Evolutionary conservation across 2,329 filamentous ascomycete species (phyloP).

Genomic region (Gliomastix tumulicola): DNA sequence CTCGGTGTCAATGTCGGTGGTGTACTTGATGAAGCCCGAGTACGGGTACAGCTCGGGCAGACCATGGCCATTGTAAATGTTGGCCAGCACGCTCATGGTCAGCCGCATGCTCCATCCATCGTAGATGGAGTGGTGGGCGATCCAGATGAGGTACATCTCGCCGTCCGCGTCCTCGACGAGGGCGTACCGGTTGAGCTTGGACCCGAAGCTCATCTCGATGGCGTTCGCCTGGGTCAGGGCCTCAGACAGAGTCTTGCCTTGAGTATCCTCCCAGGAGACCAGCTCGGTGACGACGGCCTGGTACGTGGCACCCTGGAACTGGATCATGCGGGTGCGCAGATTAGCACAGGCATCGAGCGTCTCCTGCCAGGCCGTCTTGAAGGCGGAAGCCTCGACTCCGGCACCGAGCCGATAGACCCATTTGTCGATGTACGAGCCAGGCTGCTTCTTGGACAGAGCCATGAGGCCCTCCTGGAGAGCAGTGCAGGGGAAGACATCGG

Average conservation of each 20-base stretch:
- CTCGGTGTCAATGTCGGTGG: constrained; percentile 19
- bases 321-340: constrained; percentile 4
- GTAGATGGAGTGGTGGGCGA: constrained; percentile 2
- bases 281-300: constrained; percentile 1
- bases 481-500: constrained; percentile 3
- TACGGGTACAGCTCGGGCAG: constrained; percentile 13
- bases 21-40: constrained; percentile 32
- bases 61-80: neutral
- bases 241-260: too few species aligned
- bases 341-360: constrained; percentile 3
- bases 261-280: constrained; percentile 1
- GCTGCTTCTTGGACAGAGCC: constrained; percentile 18
- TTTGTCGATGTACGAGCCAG: constrained; percentile 20
- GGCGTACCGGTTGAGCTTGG: constrained; percentile 1
- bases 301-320: neutral
- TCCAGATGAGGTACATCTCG: constrained; percentile 1
- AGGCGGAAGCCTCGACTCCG: constrained; percentile 9
- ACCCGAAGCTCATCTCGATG: constrained; percentile 1
- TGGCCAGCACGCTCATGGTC: constrained; percentile 2
- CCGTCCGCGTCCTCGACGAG: neutral
- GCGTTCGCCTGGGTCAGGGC: too few species aligned
- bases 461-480: constrained; percentile 17
- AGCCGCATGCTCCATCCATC: constrained; percentile 1
- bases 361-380: constrained; percentile 16
- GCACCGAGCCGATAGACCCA: constrained; percentile 6